Conservation (phyloP, 768 basidiomycete genomes). For the Amyloporia xantha region DNA sequence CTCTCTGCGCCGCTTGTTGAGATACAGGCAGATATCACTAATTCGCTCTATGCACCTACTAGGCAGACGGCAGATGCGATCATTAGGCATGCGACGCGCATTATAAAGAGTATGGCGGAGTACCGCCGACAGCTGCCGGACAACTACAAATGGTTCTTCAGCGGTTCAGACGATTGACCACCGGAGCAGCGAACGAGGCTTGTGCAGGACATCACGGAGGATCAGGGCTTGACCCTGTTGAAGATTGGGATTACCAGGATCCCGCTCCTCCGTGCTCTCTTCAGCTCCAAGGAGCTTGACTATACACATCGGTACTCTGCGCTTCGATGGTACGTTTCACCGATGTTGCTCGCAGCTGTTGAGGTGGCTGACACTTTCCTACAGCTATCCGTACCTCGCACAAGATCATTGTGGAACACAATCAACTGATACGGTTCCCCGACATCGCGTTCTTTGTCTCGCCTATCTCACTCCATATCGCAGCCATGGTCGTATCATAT, state of each 20-base stretch:
- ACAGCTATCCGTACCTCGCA: slow-evolving; percentile 80
- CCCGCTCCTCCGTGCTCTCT: slow-evolving; percentile 68
- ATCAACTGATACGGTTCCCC: slow-evolving; percentile 76
- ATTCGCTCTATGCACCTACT: slow-evolving; percentile 76
- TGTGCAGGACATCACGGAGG: slow-evolving; percentile 69
- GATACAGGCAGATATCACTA: slow-evolving; percentile 86
- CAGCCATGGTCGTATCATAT: slow-evolving; percentile 89
- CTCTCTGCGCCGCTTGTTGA: slow-evolving; percentile 70
- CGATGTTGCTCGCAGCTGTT: background rate
- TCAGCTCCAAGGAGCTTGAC: slow-evolving; percentile 66
- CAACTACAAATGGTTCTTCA: slow-evolving; percentile 67
- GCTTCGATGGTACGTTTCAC: slow-evolving; percentile 61
- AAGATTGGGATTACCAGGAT: slow-evolving; percentile 81
- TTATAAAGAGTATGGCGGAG: slow-evolving; percentile 70
- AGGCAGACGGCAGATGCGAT: slow-evolving; percentile 61
- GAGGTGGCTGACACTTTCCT: slow-evolving; percentile 3
- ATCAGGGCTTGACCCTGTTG: slow-evolving; percentile 75
- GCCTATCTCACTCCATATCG: slow-evolving; percentile 82
- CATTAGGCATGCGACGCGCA: slow-evolving; percentile 71
- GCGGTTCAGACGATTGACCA: slow-evolving; percentile 72
- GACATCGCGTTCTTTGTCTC: slow-evolving; percentile 87
- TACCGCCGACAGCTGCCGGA: slow-evolving; percentile 67
- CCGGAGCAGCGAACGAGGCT: slow-evolving; percentile 57
- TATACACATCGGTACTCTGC: slow-evolving; percentile 64
- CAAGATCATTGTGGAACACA: slow-evolving; percentile 81